Conservation (phyloP, 2,329 filamentous ascomycete species). For the Ascocoryne sarcoides region DNA sequence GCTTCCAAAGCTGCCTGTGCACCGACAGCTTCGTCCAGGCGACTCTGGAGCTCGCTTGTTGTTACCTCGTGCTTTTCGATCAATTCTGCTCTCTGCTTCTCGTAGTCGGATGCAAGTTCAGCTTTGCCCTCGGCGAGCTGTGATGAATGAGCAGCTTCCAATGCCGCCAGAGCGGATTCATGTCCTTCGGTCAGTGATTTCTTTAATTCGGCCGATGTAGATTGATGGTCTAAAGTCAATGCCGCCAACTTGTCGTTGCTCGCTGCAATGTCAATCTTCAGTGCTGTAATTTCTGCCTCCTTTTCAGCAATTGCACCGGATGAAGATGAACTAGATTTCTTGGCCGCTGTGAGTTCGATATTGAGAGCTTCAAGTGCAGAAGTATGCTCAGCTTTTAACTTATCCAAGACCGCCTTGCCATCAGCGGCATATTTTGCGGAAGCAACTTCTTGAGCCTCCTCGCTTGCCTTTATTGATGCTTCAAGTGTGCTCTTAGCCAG, state of each 20-base stretch:
- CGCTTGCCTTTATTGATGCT: conserved; percentile 23
- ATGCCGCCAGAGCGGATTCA: conserved; percentile 37
- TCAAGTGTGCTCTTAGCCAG: conserved; percentile 17
- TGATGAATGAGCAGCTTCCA: conserved; percentile 44
- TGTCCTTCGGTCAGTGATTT: conserved; percentile 42
- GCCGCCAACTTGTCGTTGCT: conserved; percentile 21
- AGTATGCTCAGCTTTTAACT: conserved; percentile 35
- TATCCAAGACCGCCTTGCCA: conserved; percentile 34
- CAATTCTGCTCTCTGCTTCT: conserved; percentile 41
- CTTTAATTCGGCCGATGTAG: conserved; percentile 39
- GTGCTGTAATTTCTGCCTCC: conserved; percentile 25
- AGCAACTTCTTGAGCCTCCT: conserved; percentile 24
- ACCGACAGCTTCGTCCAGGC: conserved; percentile 44
- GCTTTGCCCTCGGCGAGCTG: conserved; percentile 40
- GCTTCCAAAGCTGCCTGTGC: conserved; percentile 39
- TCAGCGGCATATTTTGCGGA: conserved; percentile 20
- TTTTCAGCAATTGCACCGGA: conserved; percentile 28
- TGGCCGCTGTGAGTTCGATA: conserved; percentile 38
- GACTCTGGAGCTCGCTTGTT: conserved; percentile 42
- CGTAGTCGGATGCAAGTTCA: conserved; percentile 36
- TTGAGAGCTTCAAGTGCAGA: conserved; percentile 20
- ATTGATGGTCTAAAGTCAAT: conserved; percentile 30
- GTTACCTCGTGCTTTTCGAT: conserved; percentile 41
- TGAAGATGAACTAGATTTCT: conserved; percentile 34
- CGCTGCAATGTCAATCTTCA: conserved; percentile 34